Evolutionary conservation across 1,284 basidiomycete species (phyloP), one percentile per base, ranked within the genome.

Genomic region (Fistulinella staudtii): DNA sequence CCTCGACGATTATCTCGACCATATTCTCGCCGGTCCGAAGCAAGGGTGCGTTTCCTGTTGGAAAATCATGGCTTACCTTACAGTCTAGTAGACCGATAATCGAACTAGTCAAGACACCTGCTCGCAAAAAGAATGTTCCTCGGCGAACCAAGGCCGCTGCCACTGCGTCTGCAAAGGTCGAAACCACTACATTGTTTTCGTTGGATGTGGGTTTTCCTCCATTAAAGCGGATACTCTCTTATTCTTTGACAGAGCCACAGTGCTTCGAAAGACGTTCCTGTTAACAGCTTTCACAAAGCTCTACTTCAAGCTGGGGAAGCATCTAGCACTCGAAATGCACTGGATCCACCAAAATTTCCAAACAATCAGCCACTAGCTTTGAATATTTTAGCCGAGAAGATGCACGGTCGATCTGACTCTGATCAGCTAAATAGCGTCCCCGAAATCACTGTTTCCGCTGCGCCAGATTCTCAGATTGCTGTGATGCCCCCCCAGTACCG

Each of bases 41-140:
- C 74, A 79, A 65, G 83, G 80, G 87, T 86, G 37, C 42, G 46
- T 51, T 27, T 17, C 31, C 28, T 17, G 8, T 13, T 24, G 11
- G 5, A 8, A 2, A 17, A 36, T 1, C 22, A n/a, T 47, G 21
- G n/a, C 8, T 29, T 10, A 43, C 38, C 41, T 51, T 37, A 46
- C 7, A 8, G 4, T 25, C 20, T 2, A 44, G 6, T 52, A 89
- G 86, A 43, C 74, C 78, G 11, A 73, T 89, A 11, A 81, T 87
- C 43, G 85, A 89, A 43, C 73, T 90, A n/a, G 77, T 89, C 7
- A 90, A 90, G 67, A 90, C 88, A 2, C 87, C 87, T 21, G 80
- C 82, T 27, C 76, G 85, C 28, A 86, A 77, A 64, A 83, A 75
- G 64, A 72, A 71, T 41, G 63, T 72, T 11, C 66, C 69, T 5